Conservation (phyloP, 768 basidiomycete genomes). For the Lactarius deliciosus region DNA sequence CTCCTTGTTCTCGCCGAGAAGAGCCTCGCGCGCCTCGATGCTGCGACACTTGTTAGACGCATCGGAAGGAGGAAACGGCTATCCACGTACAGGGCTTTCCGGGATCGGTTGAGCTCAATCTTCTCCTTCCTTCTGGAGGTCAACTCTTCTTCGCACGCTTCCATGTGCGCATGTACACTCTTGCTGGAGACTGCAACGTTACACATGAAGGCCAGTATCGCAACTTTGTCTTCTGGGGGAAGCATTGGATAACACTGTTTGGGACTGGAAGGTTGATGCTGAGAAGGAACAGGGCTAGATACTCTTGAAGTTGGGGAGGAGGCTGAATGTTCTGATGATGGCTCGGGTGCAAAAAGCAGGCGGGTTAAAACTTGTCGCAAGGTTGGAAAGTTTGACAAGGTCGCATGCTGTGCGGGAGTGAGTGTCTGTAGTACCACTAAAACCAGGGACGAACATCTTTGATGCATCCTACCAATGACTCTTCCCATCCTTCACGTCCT, state of each 20-base stretch:
- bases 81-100: conserved; percentile 78
- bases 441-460: conserved; percentile 73
- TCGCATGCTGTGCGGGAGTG: conserved; percentile 60
- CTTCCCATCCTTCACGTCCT: conserved; percentile 86
- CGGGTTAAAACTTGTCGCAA: conserved; percentile 69
- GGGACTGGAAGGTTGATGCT: conserved; percentile 52
- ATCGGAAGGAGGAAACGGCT: conserved; percentile 10
- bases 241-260: conserved; percentile 71
- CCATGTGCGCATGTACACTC: conserved; percentile 84
- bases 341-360: conserved; percentile 69
- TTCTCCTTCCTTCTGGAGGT: conserved; percentile 94
- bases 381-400: conserved; percentile 65
- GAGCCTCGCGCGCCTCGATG: conserved; percentile 68
- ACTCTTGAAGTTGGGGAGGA: conserved; percentile 46
- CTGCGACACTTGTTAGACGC: conserved; percentile 40
- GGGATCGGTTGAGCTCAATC: conserved; percentile 88
- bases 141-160: conserved; percentile 83
- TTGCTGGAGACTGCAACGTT: conserved; percentile 90
- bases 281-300: conserved; percentile 45
- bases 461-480: conserved; percentile 82
- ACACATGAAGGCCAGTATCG: conserved; percentile 84
- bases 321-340: conserved; percentile 42
- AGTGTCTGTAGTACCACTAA: conserved; percentile 3
- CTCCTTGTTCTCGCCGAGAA: conserved; percentile 51
- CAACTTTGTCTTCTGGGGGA: conserved; percentile 75